These are phyloP conservation scores for Streptanthus diversifolius DNA, from an alignment of 345 rosid genomes.

Conservation along the genomic window DNA sequence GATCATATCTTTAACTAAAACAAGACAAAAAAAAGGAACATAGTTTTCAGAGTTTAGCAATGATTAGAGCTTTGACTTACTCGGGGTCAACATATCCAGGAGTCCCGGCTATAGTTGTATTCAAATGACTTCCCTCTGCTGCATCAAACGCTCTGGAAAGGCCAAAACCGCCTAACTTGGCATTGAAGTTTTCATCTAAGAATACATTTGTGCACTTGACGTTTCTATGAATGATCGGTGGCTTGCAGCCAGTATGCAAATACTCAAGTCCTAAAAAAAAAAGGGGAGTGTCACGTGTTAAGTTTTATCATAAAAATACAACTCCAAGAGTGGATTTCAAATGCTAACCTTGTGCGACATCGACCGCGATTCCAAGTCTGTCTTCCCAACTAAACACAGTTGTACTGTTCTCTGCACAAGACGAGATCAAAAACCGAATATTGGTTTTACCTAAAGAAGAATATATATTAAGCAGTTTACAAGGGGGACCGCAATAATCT, in stretches of 20 bases:
- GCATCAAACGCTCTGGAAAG: constrained; percentile 46
- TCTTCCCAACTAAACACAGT: constrained; percentile 48
- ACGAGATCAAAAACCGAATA: neutral
- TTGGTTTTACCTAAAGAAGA: constrained; percentile 5
- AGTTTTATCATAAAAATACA: constrained; percentile 8
- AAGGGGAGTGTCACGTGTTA: neutral
- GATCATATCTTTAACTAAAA: neutral
- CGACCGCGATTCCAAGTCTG: constrained; percentile 48
- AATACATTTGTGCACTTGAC: constrained; percentile 55
- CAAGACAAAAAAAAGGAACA: neutral
- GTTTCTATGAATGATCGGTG: constrained; percentile 60
- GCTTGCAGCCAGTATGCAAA: constrained; percentile 54
- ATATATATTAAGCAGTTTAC: neutral
- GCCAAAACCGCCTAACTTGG: constrained; percentile 61
- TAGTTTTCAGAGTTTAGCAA: neutral
- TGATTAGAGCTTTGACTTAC: constrained; percentile 34
- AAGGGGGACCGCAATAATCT: neutral
- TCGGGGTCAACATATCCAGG: constrained; percentile 60
- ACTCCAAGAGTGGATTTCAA: neutral
- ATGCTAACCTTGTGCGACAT: constrained; percentile 48
- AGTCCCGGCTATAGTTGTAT: constrained; percentile 47
- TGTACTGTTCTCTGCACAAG: constrained; percentile 30
- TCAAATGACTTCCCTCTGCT: constrained; percentile 38
- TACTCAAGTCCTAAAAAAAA: constrained; percentile 35
- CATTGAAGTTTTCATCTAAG: constrained; percentile 46